These are phyloP conservation scores for Saksenaea oblongispora DNA, from an alignment of 371 early-diverging fungal genomes.

Conservation along the genomic window DNA sequence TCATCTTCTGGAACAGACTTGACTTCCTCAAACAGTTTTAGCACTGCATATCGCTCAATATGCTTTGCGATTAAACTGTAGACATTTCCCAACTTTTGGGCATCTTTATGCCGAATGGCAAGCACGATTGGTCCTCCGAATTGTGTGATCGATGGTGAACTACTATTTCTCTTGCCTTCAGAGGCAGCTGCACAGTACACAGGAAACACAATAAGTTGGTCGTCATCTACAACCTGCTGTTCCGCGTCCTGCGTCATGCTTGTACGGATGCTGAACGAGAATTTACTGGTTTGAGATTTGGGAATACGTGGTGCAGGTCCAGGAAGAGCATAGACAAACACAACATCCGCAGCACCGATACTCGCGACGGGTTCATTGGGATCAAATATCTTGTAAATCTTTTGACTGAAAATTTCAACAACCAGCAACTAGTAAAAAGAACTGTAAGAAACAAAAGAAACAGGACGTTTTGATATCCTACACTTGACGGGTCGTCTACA, in stretches of 20 bases:
- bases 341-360: constrained; percentile 50
- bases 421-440: constrained; percentile 33
- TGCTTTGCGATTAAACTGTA: constrained; percentile 16
- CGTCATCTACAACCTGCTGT: not conserved
- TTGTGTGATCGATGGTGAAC: not conserved
- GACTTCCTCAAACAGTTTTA: constrained; percentile 18
- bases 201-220: constrained; percentile 11
- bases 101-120: constrained; percentile 3
- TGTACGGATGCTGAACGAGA: not conserved
- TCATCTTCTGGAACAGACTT: not conserved
- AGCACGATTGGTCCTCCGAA: constrained; percentile 16
- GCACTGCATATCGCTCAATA: constrained; percentile 14
- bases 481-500: constrained; percentile 15
- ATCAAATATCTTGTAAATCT: constrained; percentile 57
- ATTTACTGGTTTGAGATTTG: not conserved
- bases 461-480: not conserved
- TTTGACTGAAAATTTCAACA: constrained; percentile 50
- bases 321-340: constrained; percentile 62
- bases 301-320: constrained; percentile 8
- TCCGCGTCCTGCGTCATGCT: not conserved
- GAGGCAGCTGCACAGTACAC: constrained; percentile 8
- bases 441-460: not conserved
- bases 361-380: constrained; percentile 52
- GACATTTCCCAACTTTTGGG: not conserved
- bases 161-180: not conserved